Evolutionary conservation across 306 rosid genomes (phyloP).

Genomic region (Aeschynomene evenia): DNA sequence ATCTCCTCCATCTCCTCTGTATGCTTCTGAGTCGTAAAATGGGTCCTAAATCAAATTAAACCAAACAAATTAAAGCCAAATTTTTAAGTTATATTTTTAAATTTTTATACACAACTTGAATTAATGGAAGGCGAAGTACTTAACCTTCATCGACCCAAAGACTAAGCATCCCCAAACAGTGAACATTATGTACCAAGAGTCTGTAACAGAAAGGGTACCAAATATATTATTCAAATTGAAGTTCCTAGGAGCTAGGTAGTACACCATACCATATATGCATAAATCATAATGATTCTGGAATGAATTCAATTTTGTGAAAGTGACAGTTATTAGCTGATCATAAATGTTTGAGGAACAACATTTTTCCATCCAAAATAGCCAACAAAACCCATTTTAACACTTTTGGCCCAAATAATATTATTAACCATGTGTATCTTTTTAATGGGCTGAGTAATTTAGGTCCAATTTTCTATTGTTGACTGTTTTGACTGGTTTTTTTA

Average conservation of each 20-base stretch:
- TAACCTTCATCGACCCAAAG: conserved; percentile 92
- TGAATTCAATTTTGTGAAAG: too few relatives aligned
- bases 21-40: conserved; percentile 73
- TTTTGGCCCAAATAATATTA: too few relatives aligned
- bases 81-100: background rate
- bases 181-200: conserved; percentile 53
- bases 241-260: background rate
- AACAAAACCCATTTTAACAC: too few relatives aligned
- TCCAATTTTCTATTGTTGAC: too few relatives aligned
- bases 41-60: conserved; percentile 63
- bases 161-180: conserved; percentile 89
- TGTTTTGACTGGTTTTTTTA: too few relatives aligned
- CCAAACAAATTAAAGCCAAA: background rate
- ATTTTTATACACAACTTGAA: background rate
- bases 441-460: too few relatives aligned
- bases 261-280: too few relatives aligned
- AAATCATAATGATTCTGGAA: too few relatives aligned
- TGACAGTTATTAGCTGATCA: too few relatives aligned
- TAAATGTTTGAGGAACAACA: too few relatives aligned
- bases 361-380: too few relatives aligned
- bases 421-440: too few relatives aligned
- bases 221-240: background rate
- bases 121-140: background rate
- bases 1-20: conserved; percentile 80
- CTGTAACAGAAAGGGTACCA: conserved; percentile 19